phyloP scores from a whole-genome alignment of 208 protist species.

The Leishmania major region DNA sequence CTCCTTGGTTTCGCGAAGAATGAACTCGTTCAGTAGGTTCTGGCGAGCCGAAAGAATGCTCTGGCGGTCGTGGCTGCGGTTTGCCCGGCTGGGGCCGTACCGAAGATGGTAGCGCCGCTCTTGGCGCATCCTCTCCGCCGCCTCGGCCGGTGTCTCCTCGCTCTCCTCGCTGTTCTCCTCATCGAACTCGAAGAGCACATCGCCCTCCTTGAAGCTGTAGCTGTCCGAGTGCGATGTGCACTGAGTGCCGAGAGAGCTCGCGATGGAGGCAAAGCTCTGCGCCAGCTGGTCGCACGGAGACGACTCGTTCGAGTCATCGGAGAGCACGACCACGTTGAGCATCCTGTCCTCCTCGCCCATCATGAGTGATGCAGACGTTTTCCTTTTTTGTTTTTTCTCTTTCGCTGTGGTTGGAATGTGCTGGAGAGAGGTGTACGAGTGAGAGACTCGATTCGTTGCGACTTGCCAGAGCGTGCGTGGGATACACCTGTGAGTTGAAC shows the following conservation, averaged over 20 bases:
- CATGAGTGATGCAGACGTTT: constrained; percentile 3
- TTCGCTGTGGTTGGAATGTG: not conserved
- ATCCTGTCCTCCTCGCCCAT: constrained; percentile 15
- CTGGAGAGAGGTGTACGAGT: not conserved
- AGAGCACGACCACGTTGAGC: constrained; percentile 25
- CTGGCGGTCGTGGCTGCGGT: constrained; percentile 56
- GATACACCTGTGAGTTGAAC: not conserved
- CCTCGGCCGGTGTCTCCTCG: constrained; percentile 21
- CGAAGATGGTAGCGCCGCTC: constrained; percentile 25
- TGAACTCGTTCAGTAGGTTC: constrained; percentile 78
- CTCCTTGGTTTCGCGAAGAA: constrained; percentile 54
- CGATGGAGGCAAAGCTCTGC: constrained; percentile 38
- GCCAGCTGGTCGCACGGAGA: constrained; percentile 33
- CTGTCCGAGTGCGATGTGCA: constrained; percentile 23
- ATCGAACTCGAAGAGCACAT: constrained; percentile 26
- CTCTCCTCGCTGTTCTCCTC: constrained; percentile 30
- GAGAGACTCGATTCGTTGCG: not conserved
- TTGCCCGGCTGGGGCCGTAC: constrained; percentile 47
- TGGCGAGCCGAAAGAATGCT: constrained; percentile 60
- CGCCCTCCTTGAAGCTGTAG: constrained; percentile 15
- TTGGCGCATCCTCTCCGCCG: constrained; percentile 22
- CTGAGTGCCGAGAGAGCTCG: constrained; percentile 45
- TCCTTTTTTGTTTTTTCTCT: not conserved
- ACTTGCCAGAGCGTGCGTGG: not conserved
- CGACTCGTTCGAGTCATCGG: constrained; percentile 25